phyloP scores from a whole-genome alignment of 2,329 filamentous ascomycete genomes.

The Kalmusia sp. region DNA sequence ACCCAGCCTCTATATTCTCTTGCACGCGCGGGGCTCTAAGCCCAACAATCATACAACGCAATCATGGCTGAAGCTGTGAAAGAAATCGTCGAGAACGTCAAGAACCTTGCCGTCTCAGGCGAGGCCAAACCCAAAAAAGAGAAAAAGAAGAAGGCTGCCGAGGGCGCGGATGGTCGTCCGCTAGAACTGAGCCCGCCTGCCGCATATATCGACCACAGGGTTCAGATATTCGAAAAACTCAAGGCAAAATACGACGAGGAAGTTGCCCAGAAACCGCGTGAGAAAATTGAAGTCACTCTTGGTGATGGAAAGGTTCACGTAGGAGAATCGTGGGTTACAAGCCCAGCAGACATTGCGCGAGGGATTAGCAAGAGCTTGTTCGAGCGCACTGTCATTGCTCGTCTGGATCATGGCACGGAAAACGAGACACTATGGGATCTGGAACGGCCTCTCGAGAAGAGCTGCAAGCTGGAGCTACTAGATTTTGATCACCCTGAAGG shows the following conservation, averaged over 20 bases:
- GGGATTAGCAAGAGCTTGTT: slow-evolving; percentile 84
- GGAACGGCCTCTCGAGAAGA: slow-evolving; percentile 85
- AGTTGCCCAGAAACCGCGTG: slow-evolving; percentile 70
- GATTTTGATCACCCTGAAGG: slow-evolving; percentile 79
- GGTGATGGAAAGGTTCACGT: slow-evolving; percentile 73
- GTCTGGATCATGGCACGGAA: slow-evolving; percentile 78
- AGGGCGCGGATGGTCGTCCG: slow-evolving; percentile 48
- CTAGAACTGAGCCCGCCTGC: slow-evolving; percentile 63
- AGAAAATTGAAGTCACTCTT: slow-evolving; percentile 76
- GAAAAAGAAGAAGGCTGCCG: slow-evolving; percentile 55
- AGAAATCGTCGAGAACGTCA: slow-evolving; percentile 63
- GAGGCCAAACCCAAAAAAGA: slow-evolving; percentile 49
- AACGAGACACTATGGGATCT: slow-evolving; percentile 87
- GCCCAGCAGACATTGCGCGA: slow-evolving; percentile 78
- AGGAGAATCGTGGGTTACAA: slow-evolving; percentile 91
- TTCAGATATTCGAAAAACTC: slow-evolving; percentile 86
- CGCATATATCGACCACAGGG: slow-evolving; percentile 81
- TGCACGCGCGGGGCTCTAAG: slow-evolving; percentile 27
- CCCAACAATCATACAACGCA: slow-evolving; percentile 26
- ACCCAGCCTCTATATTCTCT: slow-evolving; percentile 19
- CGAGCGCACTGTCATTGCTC: slow-evolving; percentile 86
- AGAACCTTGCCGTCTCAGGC: slow-evolving; percentile 62
- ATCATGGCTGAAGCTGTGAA: slow-evolving; percentile 59
- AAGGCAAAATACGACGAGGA: slow-evolving; percentile 85
- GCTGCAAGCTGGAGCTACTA: slow-evolving; percentile 83